Evolutionary conservation across 2,329 filamentous ascomycete species (phyloP), one percentile per base, ranked within the genome.

Genomic region (Colletotrichum paranaense): DNA sequence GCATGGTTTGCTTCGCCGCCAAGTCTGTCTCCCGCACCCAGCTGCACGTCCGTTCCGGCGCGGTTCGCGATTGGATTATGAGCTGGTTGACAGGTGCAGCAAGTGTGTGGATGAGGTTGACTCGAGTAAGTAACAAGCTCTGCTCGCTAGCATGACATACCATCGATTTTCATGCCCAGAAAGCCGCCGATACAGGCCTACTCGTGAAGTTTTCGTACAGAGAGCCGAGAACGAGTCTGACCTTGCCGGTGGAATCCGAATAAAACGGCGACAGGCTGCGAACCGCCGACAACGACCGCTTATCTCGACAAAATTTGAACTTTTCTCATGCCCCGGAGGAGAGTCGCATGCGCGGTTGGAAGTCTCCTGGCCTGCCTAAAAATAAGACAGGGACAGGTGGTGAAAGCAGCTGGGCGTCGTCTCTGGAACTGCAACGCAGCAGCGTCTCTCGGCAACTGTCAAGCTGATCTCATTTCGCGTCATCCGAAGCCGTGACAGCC

Each of bases 31-130:
- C 30, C 62, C 42, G 28, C 42, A 8, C 22, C 3, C n/a, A 24
- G 42, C 32, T 49, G 38, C 55, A 70, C 32, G 46, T 64, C 60
- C 49, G 55, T 57, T 70, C 60, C n/a, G 62, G 59, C n/a, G 46
- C 28, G 56, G 46, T 62, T 73, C 67, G 67, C 70, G 67, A 73
- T 70, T 73, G 67, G 70, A 35, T 57, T 49, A 35, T 62, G 53
- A 32, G 35, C 53, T 32, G 55, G 32, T 30, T 73, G 66, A 65
- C 70, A 73, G 70, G 66, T 55, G 42, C 30, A 60, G 24, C 26
- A 72, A 14, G 42, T 38, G 66, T 49, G 30, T 35, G 42, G 49
- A 57, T 16, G 58, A 49, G 19, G 55, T 63, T 69, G 66, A 64
- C 53, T 69, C 66, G 42, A 60, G n/a, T 35, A 42, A 59, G 16